Base-by-base conservation (phyloP, 1,284 basidiomycete genomes). In the Wallemia hederae region DNA sequence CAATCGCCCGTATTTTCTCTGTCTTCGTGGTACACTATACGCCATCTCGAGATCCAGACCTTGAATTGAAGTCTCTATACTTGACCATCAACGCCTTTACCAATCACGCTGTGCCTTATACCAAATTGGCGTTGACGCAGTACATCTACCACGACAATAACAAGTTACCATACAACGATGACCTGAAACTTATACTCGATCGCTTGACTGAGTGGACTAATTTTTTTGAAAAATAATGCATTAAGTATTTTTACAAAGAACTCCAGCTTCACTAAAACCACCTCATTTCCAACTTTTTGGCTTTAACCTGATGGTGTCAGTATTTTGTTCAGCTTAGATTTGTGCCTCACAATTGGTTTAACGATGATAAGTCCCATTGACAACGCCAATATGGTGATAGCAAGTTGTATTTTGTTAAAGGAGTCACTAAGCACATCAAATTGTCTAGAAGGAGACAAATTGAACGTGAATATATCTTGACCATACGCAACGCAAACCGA, bases 341-440 rank as follows among this genome's bases (percentile, higher is more conserved):
- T 24, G 27, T 24, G 22, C 1, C 59, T 60, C 22, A 64, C 66
- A 27, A 66, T 63, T 7, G 62, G 64, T 67, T 78, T 80, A 14
- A 83, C 81, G 33, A 91, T 69, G 22, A 79, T 67, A 62, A 96
- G 86, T 1, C 82, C 90, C 1, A 78, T 69, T 0, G 74, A 75
- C 61, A 98, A 70, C 0, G 77, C 86, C 0, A 73, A 71, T 17
- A 94, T 78, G 0, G 90, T 97, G 55, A 90, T 69, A 63, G 94
- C 77, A 27, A 98, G 75, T 71, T 98, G 92, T 0, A 74, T 74
- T 74, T 97, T 96, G 74, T 97, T 97, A 72, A 98, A 98, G 67
- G 76, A 78, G 70, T 86, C 80, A 68, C 78, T 85, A 15, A 94
- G 77, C n/a, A 92, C 80, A 68, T 98, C 92, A 67, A 98, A 98